Conservation (phyloP, 1,284 basidiomycete species). For the Pseudozyma sp. region DNA sequence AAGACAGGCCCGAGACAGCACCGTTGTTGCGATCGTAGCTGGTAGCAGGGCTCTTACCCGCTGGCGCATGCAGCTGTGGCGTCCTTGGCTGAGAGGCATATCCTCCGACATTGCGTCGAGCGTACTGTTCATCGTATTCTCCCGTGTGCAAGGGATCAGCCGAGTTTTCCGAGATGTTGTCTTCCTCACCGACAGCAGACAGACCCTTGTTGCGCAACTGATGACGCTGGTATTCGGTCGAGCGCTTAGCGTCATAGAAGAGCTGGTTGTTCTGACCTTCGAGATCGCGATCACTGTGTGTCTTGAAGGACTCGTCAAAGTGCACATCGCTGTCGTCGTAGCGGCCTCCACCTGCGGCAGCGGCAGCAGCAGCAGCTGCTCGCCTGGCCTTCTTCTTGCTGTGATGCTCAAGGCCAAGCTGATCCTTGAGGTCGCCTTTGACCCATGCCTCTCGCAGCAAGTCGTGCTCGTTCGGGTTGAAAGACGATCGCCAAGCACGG, state of each 20-base stretch:
- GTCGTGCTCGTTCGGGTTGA: conserved; percentile 60
- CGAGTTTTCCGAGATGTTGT: conserved; percentile 51
- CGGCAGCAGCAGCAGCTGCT: conserved; percentile 17
- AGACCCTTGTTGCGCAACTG: conserved; percentile 26
- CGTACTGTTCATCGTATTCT: conserved; percentile 42
- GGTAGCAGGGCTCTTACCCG: conserved; percentile 9
- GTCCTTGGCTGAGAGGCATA: conserved; percentile 18
- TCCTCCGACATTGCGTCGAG: conserved; percentile 16
- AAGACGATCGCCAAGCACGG: conserved; percentile 54
- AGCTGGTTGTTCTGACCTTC: conserved; percentile 37
- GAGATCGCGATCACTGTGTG: conserved; percentile 26
- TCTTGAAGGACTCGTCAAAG: conserved; percentile 17
- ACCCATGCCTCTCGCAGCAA: conserved; percentile 62
- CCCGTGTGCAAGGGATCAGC: conserved; percentile 43
- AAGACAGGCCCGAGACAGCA: conserved; percentile 44
- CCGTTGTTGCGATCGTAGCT: conserved; percentile 37
- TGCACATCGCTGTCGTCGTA: conserved; percentile 12
- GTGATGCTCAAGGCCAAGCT: conserved; percentile 51
- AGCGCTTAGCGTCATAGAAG: conserved; percentile 39
- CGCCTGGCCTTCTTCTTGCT: conserved; percentile 32
- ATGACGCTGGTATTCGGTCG: conserved; percentile 26
- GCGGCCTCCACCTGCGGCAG: not conserved
- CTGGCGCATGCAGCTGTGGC: not conserved
- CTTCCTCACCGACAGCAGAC: conserved; percentile 44
- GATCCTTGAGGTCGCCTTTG: conserved; percentile 58